Evolutionary conservation across 306 rosid genomes (phyloP), one percentile per base, ranked within the genome.

Genomic region (Begonia fuchsioides): DNA sequence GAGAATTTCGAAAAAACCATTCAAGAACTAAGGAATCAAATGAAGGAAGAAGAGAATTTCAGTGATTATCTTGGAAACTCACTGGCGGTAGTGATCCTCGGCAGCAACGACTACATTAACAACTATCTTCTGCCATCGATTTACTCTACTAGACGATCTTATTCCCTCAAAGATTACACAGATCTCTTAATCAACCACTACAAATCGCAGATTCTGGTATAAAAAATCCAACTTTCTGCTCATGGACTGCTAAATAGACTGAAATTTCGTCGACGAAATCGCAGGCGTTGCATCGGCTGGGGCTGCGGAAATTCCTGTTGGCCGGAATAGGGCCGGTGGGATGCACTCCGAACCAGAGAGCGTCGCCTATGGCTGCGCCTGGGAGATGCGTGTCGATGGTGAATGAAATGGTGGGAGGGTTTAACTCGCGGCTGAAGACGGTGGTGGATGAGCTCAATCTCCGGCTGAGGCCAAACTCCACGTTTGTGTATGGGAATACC

Each of bases 281-380:
- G 16, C 62, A 79, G 79, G 69, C 83, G 9, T 59, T 84, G 11
- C 48, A 70, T 10, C 44, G 63, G 18, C 2, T 72, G 1, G 95
- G 95, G 40, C 44, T 84, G 32, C 69, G 71, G 49, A 84, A 78
- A 78, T 68, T 85, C 52, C 38, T 75, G 49, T 0, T 85, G 14
- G 67, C 63, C 17, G 95, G 93, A 46, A 43, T 78, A n/a, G 93
- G 78, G 19, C 93, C 95, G 17, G 49, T 85, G n/a, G 95, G 95
- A 9, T 85, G 95, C 76, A 81, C 68, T 12, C 95, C 95, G 3
- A 70, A 52, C 67, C 69, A 68, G 43, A 59, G 81, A 59, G 87
- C 82, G 2, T 15, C 9, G 0, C 58, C 62, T 15, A 19, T 10
- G 6, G 80, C 84, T 14, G 76, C 58, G 13, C 41, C 17, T 0